Percentiles rank a stretch among this genome's conserved stretches.
Conservation (phyloP, 176 grass and related monocot species). For the Musa troglodytarum region DNA sequence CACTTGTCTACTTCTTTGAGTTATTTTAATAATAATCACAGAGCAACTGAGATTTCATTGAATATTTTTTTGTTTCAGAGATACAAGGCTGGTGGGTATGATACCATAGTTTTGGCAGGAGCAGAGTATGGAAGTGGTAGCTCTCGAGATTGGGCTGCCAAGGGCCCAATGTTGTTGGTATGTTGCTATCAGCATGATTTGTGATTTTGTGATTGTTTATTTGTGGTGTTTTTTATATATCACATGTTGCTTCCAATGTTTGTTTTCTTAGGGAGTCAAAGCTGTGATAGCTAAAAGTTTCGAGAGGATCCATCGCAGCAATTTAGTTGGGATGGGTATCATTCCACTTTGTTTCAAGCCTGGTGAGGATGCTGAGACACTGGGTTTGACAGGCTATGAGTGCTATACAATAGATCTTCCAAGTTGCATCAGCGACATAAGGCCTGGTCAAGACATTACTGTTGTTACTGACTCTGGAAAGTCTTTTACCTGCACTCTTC, state of each 20-base stretch:
- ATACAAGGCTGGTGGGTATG: conserved; percentile 74
- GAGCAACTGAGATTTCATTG: neutral
- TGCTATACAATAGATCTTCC: conserved; percentile 70
- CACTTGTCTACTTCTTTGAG: neutral
- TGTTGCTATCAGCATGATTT: conserved; percentile 22
- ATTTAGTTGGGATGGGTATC: conserved; percentile 96
- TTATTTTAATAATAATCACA: neutral
- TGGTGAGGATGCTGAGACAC: conserved; percentile 76
- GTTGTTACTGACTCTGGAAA: conserved; percentile 56
- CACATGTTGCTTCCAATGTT: neutral
- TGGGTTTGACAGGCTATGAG: conserved; percentile 88
- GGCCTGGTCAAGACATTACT: conserved; percentile 78
- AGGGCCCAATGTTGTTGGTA: conserved; percentile 89
- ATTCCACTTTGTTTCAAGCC: conserved; percentile 83
- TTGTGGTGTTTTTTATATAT: neutral
- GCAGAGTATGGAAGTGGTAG: conserved; percentile 96
- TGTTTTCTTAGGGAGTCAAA: conserved; percentile 68
- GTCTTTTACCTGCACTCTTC: conserved; percentile 62
- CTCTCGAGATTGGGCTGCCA: conserved; percentile 97
- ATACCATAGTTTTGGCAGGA: conserved; percentile 79
- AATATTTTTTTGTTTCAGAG: conserved; percentile 31
- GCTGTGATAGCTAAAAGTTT: conserved; percentile 94
- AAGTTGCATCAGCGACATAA: conserved; percentile 49
- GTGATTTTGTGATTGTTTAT: neutral
- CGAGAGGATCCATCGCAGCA: conserved; percentile 95